Conservation (phyloP, 805 yeast species). For the Cyberlindnera amylophila region DNA sequence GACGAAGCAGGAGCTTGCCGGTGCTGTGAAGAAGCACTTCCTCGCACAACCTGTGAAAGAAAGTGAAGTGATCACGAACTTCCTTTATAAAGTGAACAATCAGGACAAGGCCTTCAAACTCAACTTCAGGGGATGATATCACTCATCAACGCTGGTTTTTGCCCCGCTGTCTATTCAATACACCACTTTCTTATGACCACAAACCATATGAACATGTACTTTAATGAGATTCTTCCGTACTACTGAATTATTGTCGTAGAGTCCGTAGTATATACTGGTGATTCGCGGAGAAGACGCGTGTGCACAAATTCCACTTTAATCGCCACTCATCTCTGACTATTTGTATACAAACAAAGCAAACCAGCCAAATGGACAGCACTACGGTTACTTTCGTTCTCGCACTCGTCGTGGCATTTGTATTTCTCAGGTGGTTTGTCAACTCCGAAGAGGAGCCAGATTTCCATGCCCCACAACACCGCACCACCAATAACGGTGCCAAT, state of each 20-base stretch:
- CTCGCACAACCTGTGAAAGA: constrained; percentile 59
- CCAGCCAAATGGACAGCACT: constrained; percentile 45
- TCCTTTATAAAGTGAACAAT: constrained; percentile 78
- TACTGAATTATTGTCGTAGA: too few relatives aligned
- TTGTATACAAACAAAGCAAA: neutral
- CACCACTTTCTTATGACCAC: too few relatives aligned
- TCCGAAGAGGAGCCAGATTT: constrained; percentile 39
- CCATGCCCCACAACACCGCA: constrained; percentile 8
- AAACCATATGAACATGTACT: too few relatives aligned
- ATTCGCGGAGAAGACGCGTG: too few relatives aligned
- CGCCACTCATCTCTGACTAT: neutral
- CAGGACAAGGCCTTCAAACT: constrained; percentile 47
- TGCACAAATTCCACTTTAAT: too few relatives aligned
- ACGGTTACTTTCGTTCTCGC: constrained; percentile 47
- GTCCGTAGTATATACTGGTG: too few relatives aligned
- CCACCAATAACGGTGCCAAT: constrained; percentile 6
- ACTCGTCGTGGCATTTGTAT: constrained; percentile 49
- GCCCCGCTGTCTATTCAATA: too few relatives aligned
- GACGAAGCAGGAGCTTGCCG: constrained; percentile 56
- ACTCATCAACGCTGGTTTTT: too few relatives aligned
- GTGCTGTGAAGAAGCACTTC: constrained; percentile 66
- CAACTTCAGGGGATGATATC: constrained; percentile 28
- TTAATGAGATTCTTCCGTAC: too few relatives aligned
- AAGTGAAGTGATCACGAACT: constrained; percentile 82
- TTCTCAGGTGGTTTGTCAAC: constrained; percentile 62